These are phyloP conservation scores for Tuber borchii DNA, from an alignment of 495 filamentous ascomycete species.

Conservation along the genomic window DNA sequence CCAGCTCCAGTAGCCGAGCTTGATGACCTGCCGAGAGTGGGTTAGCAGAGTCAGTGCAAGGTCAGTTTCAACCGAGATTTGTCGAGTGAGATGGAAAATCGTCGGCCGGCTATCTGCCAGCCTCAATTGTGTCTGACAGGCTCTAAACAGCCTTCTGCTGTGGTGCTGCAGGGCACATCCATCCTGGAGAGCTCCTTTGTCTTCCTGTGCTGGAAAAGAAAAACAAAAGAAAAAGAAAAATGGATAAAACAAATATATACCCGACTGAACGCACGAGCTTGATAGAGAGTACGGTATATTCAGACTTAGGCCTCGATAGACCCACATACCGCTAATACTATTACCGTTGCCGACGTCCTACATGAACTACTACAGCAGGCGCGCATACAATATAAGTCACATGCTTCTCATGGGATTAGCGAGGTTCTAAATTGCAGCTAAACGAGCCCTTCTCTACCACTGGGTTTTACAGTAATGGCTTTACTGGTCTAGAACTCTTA, in stretches of 20 bases:
- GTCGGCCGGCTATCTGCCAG: not conserved
- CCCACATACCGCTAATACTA: not conserved
- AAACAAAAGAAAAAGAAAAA: not conserved
- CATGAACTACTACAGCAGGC: not conserved
- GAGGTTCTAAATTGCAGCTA: not conserved
- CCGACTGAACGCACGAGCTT: not conserved
- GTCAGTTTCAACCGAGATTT: not conserved
- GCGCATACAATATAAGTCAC: not conserved
- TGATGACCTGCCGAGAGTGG: constrained; percentile 1
- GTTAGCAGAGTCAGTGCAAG: not conserved
- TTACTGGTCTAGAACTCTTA: not conserved
- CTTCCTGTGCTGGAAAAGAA: not conserved
- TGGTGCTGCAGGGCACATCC: not conserved
- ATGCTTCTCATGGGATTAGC: not conserved
- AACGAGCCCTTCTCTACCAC: not conserved
- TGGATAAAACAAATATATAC: not conserved
- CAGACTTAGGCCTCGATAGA: not conserved
- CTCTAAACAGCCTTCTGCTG: not conserved
- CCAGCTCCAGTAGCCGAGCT: constrained; percentile 22
- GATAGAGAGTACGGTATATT: not conserved
- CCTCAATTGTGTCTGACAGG: not conserved
- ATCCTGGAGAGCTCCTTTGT: not conserved
- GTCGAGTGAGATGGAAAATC: constrained; percentile 1
- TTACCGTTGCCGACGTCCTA: not conserved
- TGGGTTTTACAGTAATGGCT: not conserved